Conservation (phyloP, 192 early-diverging fungal genomes). For the Backusella parvicylindrica region DNA sequence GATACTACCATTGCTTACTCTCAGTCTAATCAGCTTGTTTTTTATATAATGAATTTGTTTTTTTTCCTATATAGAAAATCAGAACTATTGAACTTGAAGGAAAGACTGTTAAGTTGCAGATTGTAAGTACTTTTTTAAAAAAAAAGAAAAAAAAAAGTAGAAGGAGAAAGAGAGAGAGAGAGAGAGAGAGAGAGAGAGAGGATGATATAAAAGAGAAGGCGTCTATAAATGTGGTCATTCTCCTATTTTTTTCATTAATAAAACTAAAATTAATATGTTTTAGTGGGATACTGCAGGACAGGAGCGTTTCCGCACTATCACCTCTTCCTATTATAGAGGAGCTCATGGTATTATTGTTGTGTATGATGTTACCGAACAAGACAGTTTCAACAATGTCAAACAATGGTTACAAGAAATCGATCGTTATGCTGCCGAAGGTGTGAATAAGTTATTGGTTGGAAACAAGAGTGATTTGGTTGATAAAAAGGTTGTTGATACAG, state of each 20-base stretch:
- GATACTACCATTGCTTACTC: neutral
- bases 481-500: slow-evolving; percentile 79
- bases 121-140: slow-evolving; percentile 53
- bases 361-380: slow-evolving; percentile 96
- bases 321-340: slow-evolving; percentile 95
- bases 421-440: slow-evolving; percentile 94
- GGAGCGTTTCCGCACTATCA: slow-evolving; percentile 99
- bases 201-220: neutral
- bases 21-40: neutral
- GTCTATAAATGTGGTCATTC: neutral
- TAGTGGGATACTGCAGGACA: slow-evolving; percentile 98
- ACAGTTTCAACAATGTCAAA: slow-evolving; percentile 95
- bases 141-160: neutral
- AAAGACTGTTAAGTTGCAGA: slow-evolving; percentile 97
- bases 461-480: slow-evolving; percentile 97
- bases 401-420: slow-evolving; percentile 99
- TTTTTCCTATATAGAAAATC: slow-evolving; percentile 73
- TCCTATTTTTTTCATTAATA: neutral
- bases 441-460: slow-evolving; percentile 97
- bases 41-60: neutral
- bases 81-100: slow-evolving; percentile 98
- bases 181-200: neutral
- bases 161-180: neutral
- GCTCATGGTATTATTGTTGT: slow-evolving; percentile 99
- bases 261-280: neutral